These are phyloP conservation scores for Oxytropis ochrocephala DNA, from an alignment of 306 rosid species.

Conservation along the genomic window DNA sequence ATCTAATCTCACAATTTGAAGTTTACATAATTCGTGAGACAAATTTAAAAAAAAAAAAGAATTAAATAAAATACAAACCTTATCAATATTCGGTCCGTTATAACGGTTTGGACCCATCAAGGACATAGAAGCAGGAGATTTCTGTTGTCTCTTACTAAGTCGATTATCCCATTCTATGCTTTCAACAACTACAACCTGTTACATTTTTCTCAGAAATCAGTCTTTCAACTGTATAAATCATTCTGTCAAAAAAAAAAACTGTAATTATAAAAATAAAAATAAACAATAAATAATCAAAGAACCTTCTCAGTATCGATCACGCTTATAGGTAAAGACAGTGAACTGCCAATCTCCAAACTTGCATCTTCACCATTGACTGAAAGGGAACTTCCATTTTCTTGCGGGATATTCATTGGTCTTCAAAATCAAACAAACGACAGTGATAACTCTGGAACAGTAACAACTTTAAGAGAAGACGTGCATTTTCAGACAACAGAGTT, in stretches of 20 bases:
- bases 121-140: slow-evolving; percentile 33
- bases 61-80: slow-evolving; percentile 28
- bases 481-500: not conserved
- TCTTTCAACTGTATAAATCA: not conserved
- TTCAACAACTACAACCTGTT: slow-evolving; percentile 42
- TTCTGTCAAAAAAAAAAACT: no score
- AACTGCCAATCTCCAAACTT: slow-evolving; percentile 31
- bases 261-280: no score
- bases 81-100: slow-evolving; percentile 29
- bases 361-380: slow-evolving; percentile 19
- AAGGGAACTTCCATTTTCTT: slow-evolving; percentile 37
- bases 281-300: not conserved
- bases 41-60: not conserved
- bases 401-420: slow-evolving; percentile 43
- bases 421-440: not conserved
- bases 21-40: not conserved
- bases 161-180: slow-evolving; percentile 36
- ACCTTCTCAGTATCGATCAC: slow-evolving; percentile 57
- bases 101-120: slow-evolving; percentile 23
- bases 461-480: not conserved
- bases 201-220: not conserved
- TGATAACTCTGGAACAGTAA: not conserved
- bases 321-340: slow-evolving; percentile 44
- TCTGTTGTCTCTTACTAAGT: slow-evolving; percentile 32
- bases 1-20: not conserved